These are phyloP conservation scores for Suillus americanus DNA, from an alignment of 768 basidiomycete genomes.

Conservation along the genomic window DNA sequence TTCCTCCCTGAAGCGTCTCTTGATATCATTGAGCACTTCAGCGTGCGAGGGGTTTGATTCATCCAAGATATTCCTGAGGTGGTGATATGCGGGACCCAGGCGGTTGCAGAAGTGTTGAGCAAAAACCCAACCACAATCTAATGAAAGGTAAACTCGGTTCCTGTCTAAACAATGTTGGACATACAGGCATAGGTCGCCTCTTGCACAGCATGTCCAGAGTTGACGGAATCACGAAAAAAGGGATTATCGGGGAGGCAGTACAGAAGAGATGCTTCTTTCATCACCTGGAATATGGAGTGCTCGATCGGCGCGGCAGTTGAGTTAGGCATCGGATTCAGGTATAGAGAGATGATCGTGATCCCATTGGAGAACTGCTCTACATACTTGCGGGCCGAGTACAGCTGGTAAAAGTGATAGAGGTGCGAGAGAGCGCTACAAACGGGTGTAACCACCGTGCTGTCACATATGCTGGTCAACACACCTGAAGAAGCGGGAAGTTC, in stretches of 20 bases:
- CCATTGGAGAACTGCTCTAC: conserved; percentile 99
- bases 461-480: conserved; percentile 19
- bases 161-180: conserved; percentile 22
- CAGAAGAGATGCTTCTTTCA: conserved; percentile 93
- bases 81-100: conserved; percentile 86
- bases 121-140: conserved; percentile 97
- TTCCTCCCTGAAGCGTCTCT: conserved; percentile 95
- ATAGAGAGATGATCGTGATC: conserved; percentile 90
- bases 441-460: conserved; percentile 11
- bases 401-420: conserved; percentile 95
- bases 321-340: conserved; percentile 88
- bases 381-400: conserved; percentile 97
- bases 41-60: conserved; percentile 89
- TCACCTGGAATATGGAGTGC: conserved; percentile 96
- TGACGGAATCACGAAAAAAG: conserved; percentile 62
- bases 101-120: conserved; percentile 98
- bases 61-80: conserved; percentile 85
- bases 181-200: conserved; percentile 93
- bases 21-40: conserved; percentile 93
- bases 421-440: conserved; percentile 78
- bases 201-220: conserved; percentile 80
- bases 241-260: conserved; percentile 94
- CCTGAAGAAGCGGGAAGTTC: conserved; percentile 86
- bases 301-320: conserved; percentile 87
- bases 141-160: conserved; percentile 6